Conservation (phyloP, 169 alveolate species). For the Eimeria brunetti region DNA sequence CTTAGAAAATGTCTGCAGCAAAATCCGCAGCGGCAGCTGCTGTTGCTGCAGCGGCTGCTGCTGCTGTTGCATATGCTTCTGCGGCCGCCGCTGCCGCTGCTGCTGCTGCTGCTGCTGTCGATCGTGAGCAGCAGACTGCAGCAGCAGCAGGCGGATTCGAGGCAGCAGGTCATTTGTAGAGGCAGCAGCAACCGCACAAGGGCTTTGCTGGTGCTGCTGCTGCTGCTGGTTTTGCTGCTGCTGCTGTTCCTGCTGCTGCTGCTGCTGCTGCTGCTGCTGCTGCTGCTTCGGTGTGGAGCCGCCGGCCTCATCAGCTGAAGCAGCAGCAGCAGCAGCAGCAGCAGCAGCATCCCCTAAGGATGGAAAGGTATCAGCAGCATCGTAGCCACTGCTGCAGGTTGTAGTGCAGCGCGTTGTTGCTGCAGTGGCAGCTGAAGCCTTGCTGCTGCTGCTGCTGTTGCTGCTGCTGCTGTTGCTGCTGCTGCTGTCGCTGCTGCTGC, state of each 20-base stretch:
- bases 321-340: conserved; percentile 14
- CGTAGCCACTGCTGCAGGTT: conserved; percentile 51
- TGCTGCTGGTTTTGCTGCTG: conserved; percentile 59
- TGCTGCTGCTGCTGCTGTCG: conserved; percentile 35
- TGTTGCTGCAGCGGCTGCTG: not conserved
- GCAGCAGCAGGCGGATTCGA: conserved; percentile 50
- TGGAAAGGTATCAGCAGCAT: conserved; percentile 16
- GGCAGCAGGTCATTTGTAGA: conserved; percentile 40
- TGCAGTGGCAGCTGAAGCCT: not conserved
- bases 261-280: conserved; percentile 25
- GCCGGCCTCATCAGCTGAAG: not conserved
- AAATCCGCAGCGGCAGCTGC: conserved; percentile 55
- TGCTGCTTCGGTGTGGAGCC: not conserved
- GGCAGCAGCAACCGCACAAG: not conserved
- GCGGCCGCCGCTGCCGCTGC: conserved; percentile 41
- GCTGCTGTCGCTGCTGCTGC: not conserved
- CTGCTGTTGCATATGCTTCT: conserved; percentile 19
- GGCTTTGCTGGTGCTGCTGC: conserved; percentile 23
- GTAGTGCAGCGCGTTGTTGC: conserved; percentile 46
- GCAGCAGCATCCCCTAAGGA: conserved; percentile 14
- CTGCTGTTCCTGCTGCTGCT: not conserved
- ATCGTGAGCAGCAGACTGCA: conserved; percentile 53
- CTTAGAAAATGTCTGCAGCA: conserved; percentile 37
- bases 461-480: not conserved
- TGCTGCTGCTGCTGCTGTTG: conserved; percentile 53